Evolutionary conservation across 345 rosid species (phyloP), one percentile per base, ranked within the genome.

Genomic region (Hibiscus trionum): DNA sequence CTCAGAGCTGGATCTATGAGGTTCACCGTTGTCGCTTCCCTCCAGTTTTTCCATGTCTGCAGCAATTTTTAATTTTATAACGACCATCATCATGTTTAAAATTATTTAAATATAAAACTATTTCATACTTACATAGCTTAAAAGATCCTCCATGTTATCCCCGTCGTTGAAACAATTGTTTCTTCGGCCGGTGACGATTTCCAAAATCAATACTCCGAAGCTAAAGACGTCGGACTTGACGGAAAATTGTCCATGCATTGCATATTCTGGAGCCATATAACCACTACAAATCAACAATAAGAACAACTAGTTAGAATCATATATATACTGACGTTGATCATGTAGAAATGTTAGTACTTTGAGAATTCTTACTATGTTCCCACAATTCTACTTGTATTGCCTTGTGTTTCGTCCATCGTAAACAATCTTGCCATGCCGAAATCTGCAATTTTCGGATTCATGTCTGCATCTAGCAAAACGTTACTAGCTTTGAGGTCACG

Each of bases 191-290:
- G 76, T 74, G 35, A 83, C 26, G 11, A 82, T 83, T 79, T 83
- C 89, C 52, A 86, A 52, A 4, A 86, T 5, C 11, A 86, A 15
- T 1, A 83, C 84, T n/a, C 89, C 85, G 11, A 81, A 86, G 61
- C 87, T 86, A 21, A 76, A 86, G 2, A 83, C 75, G 4, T 86
- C 87, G 0, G 86, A 84, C 74, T 86, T 84, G 12, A 75, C 71
- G 0, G 90, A 86, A 60, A 82, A 80, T 11, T 65, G 75, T n/a
- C 88, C 85, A 24, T 75, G 71, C 73, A 77, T 53, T 2, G 82
- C 88, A 64, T 84, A 81, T 35, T 86, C 86, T 0, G 86, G 86
- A 19, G 86, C 72, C 81, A 84, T 82, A n/a, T 82, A 84, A 24
- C 88, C 86, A 50, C 88, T 82, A 65, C 61, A 4, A 21, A 57